Evolutionary conservation across 495 filamentous ascomycete species (phyloP).

Genomic region (Neurospora tetrasperma): DNA sequence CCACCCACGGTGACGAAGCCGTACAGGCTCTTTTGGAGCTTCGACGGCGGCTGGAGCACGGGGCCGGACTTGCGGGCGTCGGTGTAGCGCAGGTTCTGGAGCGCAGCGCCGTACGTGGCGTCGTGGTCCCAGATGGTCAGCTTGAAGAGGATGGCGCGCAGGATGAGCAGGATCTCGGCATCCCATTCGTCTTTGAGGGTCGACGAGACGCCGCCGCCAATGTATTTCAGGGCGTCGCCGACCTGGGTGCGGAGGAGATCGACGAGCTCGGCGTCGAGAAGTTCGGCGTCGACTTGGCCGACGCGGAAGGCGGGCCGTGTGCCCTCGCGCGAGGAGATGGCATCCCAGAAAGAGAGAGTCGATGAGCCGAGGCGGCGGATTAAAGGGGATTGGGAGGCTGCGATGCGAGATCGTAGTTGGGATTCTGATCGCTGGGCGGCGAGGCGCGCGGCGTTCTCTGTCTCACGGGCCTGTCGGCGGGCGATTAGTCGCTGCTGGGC

Average conservation of each 20-base stretch:
- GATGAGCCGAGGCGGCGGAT: constrained; percentile 44
- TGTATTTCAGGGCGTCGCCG: constrained; percentile 81
- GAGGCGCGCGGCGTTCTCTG: constrained; percentile 45
- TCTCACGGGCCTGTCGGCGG: constrained; percentile 63
- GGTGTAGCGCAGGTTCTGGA: constrained; percentile 83
- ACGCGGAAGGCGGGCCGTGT: constrained; percentile 83
- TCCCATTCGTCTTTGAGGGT: constrained; percentile 64
- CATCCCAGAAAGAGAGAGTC: constrained; percentile 54
- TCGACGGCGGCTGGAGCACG: constrained; percentile 49
- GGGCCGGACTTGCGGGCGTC: constrained; percentile 64
- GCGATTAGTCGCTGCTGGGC: constrained; percentile 76
- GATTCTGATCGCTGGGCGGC: constrained; percentile 48
- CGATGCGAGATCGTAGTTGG: constrained; percentile 44
- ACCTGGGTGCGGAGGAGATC: constrained; percentile 77
- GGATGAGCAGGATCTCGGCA: constrained; percentile 66
- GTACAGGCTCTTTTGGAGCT: constrained; percentile 74
- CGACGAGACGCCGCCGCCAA: constrained; percentile 43
- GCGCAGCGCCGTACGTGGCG: constrained; percentile 83
- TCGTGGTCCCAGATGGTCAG: constrained; percentile 93
- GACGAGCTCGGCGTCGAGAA: constrained; percentile 90
- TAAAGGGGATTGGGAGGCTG: constrained; percentile 55
- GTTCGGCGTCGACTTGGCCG: constrained; percentile 91
- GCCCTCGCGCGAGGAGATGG: constrained; percentile 63
- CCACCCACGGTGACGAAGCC: constrained; percentile 80
- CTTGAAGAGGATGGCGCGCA: constrained; percentile 82